These are phyloP conservation scores for Fusarium nygamai DNA, from an alignment of 2,329 filamentous ascomycete species.

Conservation along the genomic window DNA sequence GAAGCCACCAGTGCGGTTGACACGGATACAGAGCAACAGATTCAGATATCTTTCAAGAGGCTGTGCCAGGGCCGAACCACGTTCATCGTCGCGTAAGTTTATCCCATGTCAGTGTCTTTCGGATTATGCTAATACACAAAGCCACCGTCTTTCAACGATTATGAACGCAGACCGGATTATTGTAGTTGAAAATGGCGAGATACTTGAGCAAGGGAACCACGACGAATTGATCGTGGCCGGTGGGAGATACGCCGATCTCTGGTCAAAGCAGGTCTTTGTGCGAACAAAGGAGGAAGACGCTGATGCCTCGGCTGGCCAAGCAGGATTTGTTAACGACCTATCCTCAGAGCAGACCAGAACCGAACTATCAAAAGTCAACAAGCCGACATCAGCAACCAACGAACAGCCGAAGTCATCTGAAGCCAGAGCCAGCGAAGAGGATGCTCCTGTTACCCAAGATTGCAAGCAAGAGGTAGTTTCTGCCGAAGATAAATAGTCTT, in stretches of 20 bases:
- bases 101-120: not conserved
- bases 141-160: constrained; percentile 76
- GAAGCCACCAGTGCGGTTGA: constrained; percentile 83
- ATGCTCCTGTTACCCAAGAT: constrained; percentile 48
- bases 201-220: constrained; percentile 72
- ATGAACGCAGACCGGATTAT: constrained; percentile 75
- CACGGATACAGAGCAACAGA: constrained; percentile 73
- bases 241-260: constrained; percentile 72
- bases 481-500: constrained; percentile 43
- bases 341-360: constrained; percentile 49
- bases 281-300: constrained; percentile 56
- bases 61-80: constrained; percentile 71
- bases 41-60: constrained; percentile 68
- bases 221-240: constrained; percentile 65
- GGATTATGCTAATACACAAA: constrained; percentile 42
- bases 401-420: constrained; percentile 39
- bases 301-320: constrained; percentile 32
- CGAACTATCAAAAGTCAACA: constrained; percentile 50
- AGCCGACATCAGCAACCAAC: constrained; percentile 32
- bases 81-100: constrained; percentile 69
- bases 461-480: constrained; percentile 62
- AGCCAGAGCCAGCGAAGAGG: constrained; percentile 31
- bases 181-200: constrained; percentile 69
- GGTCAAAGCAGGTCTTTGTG: constrained; percentile 70
- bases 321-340: constrained; percentile 50